phyloP scores from a whole-genome alignment of 495 filamentous ascomycete genomes.

The Penicillium tannophilum region DNA sequence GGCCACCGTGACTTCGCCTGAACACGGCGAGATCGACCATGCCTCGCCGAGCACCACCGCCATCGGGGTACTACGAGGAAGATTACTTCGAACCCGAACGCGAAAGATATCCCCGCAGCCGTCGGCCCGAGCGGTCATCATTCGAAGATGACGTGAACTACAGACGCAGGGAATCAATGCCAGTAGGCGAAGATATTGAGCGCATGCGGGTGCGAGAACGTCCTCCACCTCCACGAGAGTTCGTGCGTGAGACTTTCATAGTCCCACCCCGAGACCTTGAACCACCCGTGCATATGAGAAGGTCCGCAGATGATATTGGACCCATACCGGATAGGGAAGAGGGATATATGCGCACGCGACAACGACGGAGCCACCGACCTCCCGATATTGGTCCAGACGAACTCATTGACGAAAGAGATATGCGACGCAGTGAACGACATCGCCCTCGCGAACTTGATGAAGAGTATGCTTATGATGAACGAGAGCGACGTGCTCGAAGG shows the following conservation, averaged over 20 bases:
- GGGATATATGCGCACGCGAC: constrained; percentile 23
- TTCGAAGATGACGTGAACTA: constrained; percentile 29
- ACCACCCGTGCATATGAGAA: constrained; percentile 18
- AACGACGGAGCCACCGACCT: constrained; percentile 13
- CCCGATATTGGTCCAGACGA: constrained; percentile 27
- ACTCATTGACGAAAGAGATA: constrained; percentile 21
- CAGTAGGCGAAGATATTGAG: constrained; percentile 34
- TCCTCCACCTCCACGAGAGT: constrained; percentile 28
- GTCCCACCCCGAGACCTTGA: constrained; percentile 24
- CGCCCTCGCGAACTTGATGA: constrained; percentile 33
- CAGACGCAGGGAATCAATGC: constrained; percentile 30
- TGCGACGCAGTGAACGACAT: constrained; percentile 15
- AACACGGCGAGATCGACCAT: constrained; percentile 20
- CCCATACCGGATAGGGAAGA: constrained; percentile 33
- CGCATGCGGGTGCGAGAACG: constrained; percentile 35
- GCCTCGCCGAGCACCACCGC: constrained; percentile 38
- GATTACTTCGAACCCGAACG: constrained; percentile 33
- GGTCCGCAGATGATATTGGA: constrained; percentile 27
- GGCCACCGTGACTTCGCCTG: background rate
- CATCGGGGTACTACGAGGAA: constrained; percentile 35
- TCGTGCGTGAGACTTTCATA: constrained; percentile 25
- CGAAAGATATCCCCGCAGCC: constrained; percentile 21
- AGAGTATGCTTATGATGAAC: constrained; percentile 33
- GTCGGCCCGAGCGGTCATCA: constrained; percentile 22
- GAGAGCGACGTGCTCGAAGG: constrained; percentile 25